Conservation (phyloP, 2,329 filamentous ascomycete species). For the Penicillium freii region DNA sequence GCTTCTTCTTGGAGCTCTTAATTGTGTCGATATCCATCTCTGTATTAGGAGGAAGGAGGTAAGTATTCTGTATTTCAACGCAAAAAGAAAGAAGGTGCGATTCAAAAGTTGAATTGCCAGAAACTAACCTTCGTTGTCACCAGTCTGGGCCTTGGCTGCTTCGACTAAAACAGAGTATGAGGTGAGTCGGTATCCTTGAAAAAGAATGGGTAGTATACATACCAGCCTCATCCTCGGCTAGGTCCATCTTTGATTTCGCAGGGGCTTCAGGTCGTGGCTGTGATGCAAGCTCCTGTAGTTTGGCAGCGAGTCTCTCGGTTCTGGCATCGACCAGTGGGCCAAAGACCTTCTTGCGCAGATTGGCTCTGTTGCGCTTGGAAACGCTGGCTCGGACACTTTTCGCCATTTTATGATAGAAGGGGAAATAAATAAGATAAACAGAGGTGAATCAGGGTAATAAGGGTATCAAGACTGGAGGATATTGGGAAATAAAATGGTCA, state of each 20-base stretch:
- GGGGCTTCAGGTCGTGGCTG: constrained; percentile 66
- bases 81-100: neutral
- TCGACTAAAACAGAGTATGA: constrained; percentile 11
- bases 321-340: constrained; percentile 77
- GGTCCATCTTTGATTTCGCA: constrained; percentile 40
- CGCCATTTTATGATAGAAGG: constrained; percentile 63
- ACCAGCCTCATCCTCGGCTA: constrained; percentile 27
- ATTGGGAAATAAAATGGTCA: neutral
- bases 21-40: constrained; percentile 44
- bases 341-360: constrained; percentile 77
- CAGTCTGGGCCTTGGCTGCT: constrained; percentile 13
- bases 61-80: neutral
- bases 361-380: constrained; percentile 78
- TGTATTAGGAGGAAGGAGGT: constrained; percentile 13
- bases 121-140: constrained; percentile 24
- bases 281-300: constrained; percentile 75
- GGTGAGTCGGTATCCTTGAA: neutral
- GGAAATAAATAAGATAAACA: neutral
- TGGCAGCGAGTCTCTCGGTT: constrained; percentile 78
- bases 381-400: constrained; percentile 78
- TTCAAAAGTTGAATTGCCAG: neutral
- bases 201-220: constrained; percentile 11
- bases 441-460: neutral
- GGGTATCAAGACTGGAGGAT: neutral
- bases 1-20: constrained; percentile 28